Conservation (phyloP, 1,284 basidiomycete genomes). For the Cystobasidium slooffiae region DNA sequence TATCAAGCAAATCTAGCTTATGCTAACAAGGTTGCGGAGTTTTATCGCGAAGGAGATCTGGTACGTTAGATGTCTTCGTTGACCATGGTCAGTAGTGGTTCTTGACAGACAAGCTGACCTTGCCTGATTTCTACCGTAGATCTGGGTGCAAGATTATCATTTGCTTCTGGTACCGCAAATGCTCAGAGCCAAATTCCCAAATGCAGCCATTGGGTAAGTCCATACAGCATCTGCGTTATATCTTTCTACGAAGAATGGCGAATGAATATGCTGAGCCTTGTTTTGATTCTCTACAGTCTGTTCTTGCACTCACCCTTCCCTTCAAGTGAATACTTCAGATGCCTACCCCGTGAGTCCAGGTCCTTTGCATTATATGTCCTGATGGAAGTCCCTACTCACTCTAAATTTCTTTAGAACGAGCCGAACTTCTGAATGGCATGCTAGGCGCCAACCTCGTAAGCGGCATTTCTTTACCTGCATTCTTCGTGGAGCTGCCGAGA, state of each 20-base stretch:
- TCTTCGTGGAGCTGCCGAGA: neutral
- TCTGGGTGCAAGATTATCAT: conserved; percentile 69
- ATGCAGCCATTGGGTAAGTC: conserved; percentile 72
- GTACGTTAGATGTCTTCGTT: conserved; percentile 26
- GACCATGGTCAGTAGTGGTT: neutral
- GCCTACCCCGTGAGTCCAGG: conserved; percentile 72
- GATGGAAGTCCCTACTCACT: neutral
- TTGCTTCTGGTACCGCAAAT: conserved; percentile 86
- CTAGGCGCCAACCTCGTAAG: conserved; percentile 81
- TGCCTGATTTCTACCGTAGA: conserved; percentile 39
- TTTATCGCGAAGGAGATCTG: conserved; percentile 86
- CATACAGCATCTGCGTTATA: no score
- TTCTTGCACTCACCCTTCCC: conserved; percentile 99
- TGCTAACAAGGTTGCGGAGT: conserved; percentile 72
- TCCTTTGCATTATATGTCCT: conserved; percentile 54
- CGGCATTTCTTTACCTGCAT: conserved; percentile 71
- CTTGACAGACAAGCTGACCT: conserved; percentile 75
- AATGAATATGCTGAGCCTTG: no score
- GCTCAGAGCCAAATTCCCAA: conserved; percentile 75
- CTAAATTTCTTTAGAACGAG: conserved; percentile 63
- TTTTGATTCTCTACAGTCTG: conserved; percentile 57
- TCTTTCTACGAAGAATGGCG: no score
- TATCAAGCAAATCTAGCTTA: conserved; percentile 84
- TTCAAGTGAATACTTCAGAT: conserved; percentile 92
- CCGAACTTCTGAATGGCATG: conserved; percentile 96